Conservation (phyloP, 495 filamentous ascomycete species). For the Friedmanniomyces endolithicus region DNA sequence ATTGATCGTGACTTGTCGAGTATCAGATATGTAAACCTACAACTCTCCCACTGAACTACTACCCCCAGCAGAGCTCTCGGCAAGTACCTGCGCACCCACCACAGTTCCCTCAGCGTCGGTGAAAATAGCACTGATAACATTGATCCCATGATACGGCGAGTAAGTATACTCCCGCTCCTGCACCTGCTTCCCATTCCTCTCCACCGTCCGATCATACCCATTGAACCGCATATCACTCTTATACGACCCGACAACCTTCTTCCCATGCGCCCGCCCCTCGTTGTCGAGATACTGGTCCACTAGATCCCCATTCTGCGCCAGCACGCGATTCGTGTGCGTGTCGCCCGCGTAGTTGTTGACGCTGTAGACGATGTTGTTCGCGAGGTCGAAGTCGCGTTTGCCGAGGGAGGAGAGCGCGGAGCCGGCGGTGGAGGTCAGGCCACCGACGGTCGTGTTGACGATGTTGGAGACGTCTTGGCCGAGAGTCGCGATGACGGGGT, state of each 20-base stretch:
- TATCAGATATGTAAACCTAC: too few species aligned
- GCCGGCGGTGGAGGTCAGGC: constrained; percentile 15
- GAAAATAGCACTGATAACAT: constrained; percentile 37
- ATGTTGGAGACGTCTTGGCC: constrained; percentile 37
- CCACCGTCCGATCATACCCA: constrained; percentile 38
- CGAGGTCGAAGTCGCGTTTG: constrained; percentile 32
- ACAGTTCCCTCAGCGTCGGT: constrained; percentile 36
- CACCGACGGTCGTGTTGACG: constrained; percentile 34
- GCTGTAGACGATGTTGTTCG: constrained; percentile 42
- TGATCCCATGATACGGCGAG: constrained; percentile 39
- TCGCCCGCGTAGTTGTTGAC: constrained; percentile 44
- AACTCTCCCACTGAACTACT: constrained; percentile 31
- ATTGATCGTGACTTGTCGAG: too few species aligned
- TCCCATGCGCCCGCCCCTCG: constrained; percentile 33
- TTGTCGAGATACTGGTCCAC: constrained; percentile 43
- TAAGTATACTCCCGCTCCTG: constrained; percentile 41
- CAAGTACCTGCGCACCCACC: constrained; percentile 38
- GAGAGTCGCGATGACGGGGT: constrained; percentile 43
- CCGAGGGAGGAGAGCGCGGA: neutral
- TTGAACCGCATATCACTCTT: constrained; percentile 40
- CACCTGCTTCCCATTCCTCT: constrained; percentile 31
- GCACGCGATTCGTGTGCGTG: constrained; percentile 43
- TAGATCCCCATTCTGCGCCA: constrained; percentile 43
- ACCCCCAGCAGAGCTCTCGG: constrained; percentile 40
- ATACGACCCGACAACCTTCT: constrained; percentile 37